Conservation (phyloP, 2,329 filamentous ascomycete species). For the Diaporthe helianthi region DNA sequence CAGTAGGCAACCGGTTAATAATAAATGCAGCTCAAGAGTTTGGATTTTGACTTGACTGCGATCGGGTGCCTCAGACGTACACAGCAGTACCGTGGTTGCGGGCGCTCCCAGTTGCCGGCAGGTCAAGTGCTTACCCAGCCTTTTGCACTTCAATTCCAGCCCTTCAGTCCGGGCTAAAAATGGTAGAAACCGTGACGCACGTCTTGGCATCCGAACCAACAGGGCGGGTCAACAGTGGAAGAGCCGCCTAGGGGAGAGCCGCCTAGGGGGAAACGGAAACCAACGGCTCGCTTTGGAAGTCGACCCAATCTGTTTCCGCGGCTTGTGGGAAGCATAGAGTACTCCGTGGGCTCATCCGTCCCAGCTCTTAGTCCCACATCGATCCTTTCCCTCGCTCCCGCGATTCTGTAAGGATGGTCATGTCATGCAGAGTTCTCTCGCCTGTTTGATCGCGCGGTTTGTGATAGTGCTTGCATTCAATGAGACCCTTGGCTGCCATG, state of each 20-base stretch:
- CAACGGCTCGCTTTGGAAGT: conserved; percentile 14
- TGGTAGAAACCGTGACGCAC: neutral
- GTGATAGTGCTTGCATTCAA: conserved; percentile 14
- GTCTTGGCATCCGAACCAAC: conserved; percentile 32
- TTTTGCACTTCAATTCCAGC: neutral
- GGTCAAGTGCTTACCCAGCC: conserved; percentile 10
- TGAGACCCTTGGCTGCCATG: neutral
- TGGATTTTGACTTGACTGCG: conserved; percentile 9
- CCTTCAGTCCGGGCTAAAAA: neutral
- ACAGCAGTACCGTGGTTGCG: conserved; percentile 5
- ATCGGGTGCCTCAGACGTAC: neutral
- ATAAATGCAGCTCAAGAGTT: conserved; percentile 1
- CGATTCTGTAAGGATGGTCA: conserved; percentile 7
- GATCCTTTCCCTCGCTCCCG: conserved; percentile 6
- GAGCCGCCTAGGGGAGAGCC: conserved; percentile 17
- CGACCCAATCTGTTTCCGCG: conserved; percentile 26
- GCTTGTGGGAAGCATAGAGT: conserved; percentile 9
- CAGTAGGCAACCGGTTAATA: conserved; percentile 19
- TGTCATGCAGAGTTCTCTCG: conserved; percentile 11
- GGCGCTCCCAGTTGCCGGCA: conserved; percentile 17
- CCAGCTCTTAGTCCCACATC: conserved; percentile 18
- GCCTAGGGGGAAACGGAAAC: conserved; percentile 12
- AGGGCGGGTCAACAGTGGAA: conserved; percentile 30
- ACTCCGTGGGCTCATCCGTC: conserved; percentile 25
- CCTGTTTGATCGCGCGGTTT: conserved; percentile 22